A percentile compares a stretch with the other conserved stretches of the same genome.
Conservation (phyloP, 352 stramenopile genomes). For the Globisporangium parvum region DNA sequence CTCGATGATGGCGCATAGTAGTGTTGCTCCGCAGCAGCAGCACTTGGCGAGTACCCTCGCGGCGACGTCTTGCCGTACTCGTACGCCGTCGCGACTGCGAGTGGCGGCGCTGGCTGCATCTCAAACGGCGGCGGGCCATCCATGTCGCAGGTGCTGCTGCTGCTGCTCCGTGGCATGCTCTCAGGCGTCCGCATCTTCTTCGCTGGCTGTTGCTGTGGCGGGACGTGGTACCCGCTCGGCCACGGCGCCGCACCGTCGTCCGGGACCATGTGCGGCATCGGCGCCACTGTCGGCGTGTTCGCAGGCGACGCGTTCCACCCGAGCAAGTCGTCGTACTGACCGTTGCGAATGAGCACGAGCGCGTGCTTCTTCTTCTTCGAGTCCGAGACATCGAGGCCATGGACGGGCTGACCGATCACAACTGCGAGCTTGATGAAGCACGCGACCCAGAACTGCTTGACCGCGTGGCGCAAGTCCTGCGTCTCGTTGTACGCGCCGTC, state of each 20-base stretch:
- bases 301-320: constrained; percentile 44
- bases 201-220: constrained; percentile 19
- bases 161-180: constrained; percentile 8
- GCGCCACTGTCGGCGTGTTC: constrained; percentile 31
- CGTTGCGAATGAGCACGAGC: constrained; percentile 71
- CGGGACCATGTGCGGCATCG: constrained; percentile 25
- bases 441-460: constrained; percentile 82
- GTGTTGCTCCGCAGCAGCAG: constrained; percentile 8
- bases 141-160: constrained; percentile 11
- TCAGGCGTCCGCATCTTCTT: constrained; percentile 57
- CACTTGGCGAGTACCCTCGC: constrained; percentile 9
- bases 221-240: constrained; percentile 8
- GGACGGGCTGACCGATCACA: constrained; percentile 62
- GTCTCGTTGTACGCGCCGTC: constrained; percentile 69
- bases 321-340: constrained; percentile 69
- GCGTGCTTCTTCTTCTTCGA: constrained; percentile 80
- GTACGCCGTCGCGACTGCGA: constrained; percentile 10
- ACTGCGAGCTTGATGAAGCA: constrained; percentile 85
- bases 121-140: constrained; percentile 9
- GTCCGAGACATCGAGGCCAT: constrained; percentile 70
- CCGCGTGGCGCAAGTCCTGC: constrained; percentile 59
- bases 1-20: constrained; percentile 4
- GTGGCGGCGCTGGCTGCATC: constrained; percentile 12
- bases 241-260: constrained; percentile 15
- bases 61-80: constrained; percentile 19